Evolutionary conservation across 1,284 basidiomycete genomes (phyloP), one percentile per base, ranked within the genome.

Genomic region (Malassezia brasiliensis): DNA sequence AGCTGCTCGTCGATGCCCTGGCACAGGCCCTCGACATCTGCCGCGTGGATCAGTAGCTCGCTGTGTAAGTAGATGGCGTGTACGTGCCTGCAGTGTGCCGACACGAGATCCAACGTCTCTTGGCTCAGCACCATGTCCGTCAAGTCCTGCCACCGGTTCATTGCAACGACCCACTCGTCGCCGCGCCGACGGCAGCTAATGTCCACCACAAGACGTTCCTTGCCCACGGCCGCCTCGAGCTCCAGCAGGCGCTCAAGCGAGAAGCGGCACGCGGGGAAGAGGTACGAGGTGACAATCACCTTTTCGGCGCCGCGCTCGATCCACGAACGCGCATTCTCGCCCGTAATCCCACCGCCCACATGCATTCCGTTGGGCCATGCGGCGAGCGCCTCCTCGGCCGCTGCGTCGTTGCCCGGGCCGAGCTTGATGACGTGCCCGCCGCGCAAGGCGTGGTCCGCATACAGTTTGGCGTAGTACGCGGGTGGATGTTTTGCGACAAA

Each of bases 361-460:
- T 99, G 94, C 39, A 98, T 77, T 5, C 83, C 85, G 12, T 80
- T 84, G 83, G 66, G 56, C 94, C 94, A 99, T 20, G 86, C 83
- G 10, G 75, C 73, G 12, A 96, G 78, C 1, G 91, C 91, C 54
- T 86, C 83, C 59, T 77, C 80, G 6, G 94, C 93, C 9, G 91
- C 89, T 10, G 79, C 80, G 61, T 96, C 90, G 67, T 98, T 98
- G 2, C 77, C 75, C 1, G 85, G 83, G 4, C 94, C 94, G 7
- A 99, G 83, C 78, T 96, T 98, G 69, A 99, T 96, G 34, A 99
- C 84, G 79, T 98, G 94, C 0, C 89, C 91, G 0, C 93, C 94
- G 37, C 78, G 78, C 1, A 99, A 80, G 20, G 78, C 76, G 66
- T 90, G 77, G 22, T 79, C 63, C 59, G 78, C 80, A 74, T 98